Percentiles rank a stretch among this genome's conserved stretches.
phyloP scores from a whole-genome alignment of 192 early-diverging fungal species.

The Globomyces pollinis-pini region DNA sequence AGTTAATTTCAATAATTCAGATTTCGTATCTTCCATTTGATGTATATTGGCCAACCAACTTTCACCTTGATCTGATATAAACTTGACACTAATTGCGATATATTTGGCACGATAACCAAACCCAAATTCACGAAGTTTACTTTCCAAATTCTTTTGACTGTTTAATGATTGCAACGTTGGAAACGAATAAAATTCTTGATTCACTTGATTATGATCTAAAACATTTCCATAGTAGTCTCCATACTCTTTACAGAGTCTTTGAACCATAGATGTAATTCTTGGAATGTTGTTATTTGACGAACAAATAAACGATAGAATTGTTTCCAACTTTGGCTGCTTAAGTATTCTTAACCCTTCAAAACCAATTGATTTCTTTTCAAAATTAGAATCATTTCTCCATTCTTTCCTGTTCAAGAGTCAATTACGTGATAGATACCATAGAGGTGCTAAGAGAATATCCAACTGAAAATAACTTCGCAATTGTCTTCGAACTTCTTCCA shows the following conservation, averaged over 20 bases:
- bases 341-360: constrained; percentile 68
- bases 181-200: constrained; percentile 14
- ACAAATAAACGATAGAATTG: constrained; percentile 85
- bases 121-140: constrained; percentile 60
- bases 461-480: constrained; percentile 85
- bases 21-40: constrained; percentile 39
- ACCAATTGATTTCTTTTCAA: constrained; percentile 42
- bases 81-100: constrained; percentile 63
- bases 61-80: constrained; percentile 46
- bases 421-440: too few species aligned
- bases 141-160: constrained; percentile 56
- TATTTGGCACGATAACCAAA: constrained; percentile 97
- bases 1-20: constrained; percentile 56
- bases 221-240: constrained; percentile 14
- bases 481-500: constrained; percentile 17
- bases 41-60: constrained; percentile 62
- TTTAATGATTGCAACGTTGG: too few species aligned
- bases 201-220: background rate
- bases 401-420: too few species aligned
- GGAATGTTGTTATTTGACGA: constrained; percentile 91
- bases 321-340: constrained; percentile 80
- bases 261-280: constrained; percentile 78
- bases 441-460: constrained; percentile 47
- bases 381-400: constrained; percentile 58
- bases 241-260: constrained; percentile 27